phyloP scores from a whole-genome alignment of 495 filamentous ascomycete species.

The Pyronema domesticum region DNA sequence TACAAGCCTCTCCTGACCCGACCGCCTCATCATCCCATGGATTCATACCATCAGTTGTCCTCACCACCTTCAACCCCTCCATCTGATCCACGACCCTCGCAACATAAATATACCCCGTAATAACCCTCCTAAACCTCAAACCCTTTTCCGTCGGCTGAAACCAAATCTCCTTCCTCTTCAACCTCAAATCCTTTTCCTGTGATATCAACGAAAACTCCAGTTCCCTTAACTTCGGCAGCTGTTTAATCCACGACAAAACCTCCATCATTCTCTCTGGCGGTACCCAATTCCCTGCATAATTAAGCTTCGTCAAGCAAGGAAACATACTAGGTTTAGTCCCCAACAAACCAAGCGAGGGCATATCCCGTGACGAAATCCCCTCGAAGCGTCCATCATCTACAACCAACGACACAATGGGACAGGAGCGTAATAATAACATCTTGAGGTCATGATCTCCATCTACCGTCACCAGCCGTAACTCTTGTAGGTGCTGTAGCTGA shows the following conservation, averaged over 20 bases:
- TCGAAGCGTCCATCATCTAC: slow-evolving; percentile 13
- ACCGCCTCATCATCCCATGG: not conserved
- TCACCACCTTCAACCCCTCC: not conserved
- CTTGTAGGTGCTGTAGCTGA: slow-evolving; percentile 7
- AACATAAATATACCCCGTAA: not conserved
- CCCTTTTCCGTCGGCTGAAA: slow-evolving; percentile 10
- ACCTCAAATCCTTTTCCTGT: slow-evolving; percentile 8
- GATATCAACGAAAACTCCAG: slow-evolving; percentile 15
- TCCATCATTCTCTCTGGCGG: slow-evolving; percentile 8
- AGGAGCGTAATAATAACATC: slow-evolving; percentile 14
- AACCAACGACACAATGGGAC: slow-evolving; percentile 6
- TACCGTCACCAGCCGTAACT: slow-evolving; percentile 7
- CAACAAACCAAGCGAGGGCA: not conserved
- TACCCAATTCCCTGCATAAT: slow-evolving; percentile 16
- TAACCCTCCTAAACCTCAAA: slow-evolving; percentile 4
- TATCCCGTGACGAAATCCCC: not conserved
- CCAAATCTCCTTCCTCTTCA: slow-evolving; percentile 9
- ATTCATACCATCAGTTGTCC: not conserved
- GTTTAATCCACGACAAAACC: slow-evolving; percentile 13
- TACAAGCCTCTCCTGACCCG: too few species aligned
- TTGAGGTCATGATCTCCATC: slow-evolving; percentile 12
- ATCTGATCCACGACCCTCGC: slow-evolving; percentile 7
- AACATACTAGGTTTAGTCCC: slow-evolving; percentile 10
- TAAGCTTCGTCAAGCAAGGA: slow-evolving; percentile 7
- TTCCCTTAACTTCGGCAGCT: slow-evolving; percentile 1